Conservation (phyloP, 179 eudicot species). For the Carnegiea gigantea region DNA sequence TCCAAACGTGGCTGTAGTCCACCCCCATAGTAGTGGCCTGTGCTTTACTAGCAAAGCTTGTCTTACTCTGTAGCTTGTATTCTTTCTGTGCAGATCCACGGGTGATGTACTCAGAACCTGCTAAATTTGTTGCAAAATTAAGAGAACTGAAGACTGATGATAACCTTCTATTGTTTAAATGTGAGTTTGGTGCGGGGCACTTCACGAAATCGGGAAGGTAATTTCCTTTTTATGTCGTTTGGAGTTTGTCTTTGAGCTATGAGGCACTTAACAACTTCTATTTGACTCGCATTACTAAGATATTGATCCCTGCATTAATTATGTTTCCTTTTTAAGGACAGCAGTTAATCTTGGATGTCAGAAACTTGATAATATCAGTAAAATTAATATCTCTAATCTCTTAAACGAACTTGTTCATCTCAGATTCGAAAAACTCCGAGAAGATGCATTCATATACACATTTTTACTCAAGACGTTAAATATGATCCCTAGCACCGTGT, state of each 20-base stretch:
- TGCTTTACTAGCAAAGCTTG: neutral
- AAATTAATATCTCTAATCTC: neutral
- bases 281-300: neutral
- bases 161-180: slow-evolving; percentile 73
- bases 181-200: slow-evolving; percentile 91
- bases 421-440: slow-evolving; percentile 76
- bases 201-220: slow-evolving; percentile 92
- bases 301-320: neutral
- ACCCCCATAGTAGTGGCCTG: neutral
- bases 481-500: slow-evolving; percentile 41
- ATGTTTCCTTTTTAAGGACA: neutral
- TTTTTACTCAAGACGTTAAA: slow-evolving; percentile 55
- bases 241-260: slow-evolving; percentile 1
- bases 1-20: neutral
- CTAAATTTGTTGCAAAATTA: slow-evolving; percentile 87
- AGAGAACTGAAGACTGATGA: slow-evolving; percentile 81
- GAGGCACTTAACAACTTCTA: neutral
- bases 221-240: neutral
- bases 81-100: slow-evolving; percentile 66
- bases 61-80: slow-evolving; percentile 5
- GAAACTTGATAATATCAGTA: neutral
- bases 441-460: slow-evolving; percentile 63
- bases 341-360: neutral
- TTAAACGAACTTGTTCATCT: slow-evolving; percentile 6
- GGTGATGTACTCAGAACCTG: slow-evolving; percentile 92